Percentiles rank a stretch among this genome's conserved stretches.
Conservation (phyloP, 768 basidiomycete species). For the Chalciporus pseudorubinellus region DNA sequence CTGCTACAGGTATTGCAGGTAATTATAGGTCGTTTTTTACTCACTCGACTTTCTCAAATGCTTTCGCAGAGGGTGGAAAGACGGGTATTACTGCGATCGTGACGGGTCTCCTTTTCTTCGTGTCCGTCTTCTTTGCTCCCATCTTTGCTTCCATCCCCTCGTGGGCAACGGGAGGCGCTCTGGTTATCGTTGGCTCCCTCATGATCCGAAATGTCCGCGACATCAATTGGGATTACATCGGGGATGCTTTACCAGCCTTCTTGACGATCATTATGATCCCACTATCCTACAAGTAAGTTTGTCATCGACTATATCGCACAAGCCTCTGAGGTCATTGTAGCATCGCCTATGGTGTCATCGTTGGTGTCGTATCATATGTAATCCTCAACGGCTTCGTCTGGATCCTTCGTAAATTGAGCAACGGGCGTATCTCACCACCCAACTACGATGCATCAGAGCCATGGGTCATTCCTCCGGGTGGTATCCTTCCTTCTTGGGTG, state of each 20-base stretch:
- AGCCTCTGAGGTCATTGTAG: conserved; percentile 34
- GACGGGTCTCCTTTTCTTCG: conserved; percentile 72
- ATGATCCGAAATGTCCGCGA: conserved; percentile 87
- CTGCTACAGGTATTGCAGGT: conserved; percentile 77
- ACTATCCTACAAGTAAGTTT: conserved; percentile 66
- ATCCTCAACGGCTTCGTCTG: conserved; percentile 71
- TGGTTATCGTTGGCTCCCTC: conserved; percentile 82
- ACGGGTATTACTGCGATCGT: conserved; percentile 79
- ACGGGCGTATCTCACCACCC: conserved; percentile 62
- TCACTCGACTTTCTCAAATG: conserved; percentile 5
- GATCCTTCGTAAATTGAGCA: conserved; percentile 49
- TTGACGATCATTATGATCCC: conserved; percentile 78
- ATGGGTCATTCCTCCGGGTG: conserved; percentile 72
- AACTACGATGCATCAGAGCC: conserved; percentile 62
- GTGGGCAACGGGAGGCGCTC: conserved; percentile 85
- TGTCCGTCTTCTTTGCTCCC: conserved; percentile 85
- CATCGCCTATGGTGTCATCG: conserved; percentile 88
- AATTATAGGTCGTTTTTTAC: conserved; percentile 15
- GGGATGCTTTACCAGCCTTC: conserved; percentile 86
- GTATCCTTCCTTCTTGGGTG: conserved; percentile 70
- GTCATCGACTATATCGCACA: neutral
- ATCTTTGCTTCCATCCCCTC: conserved; percentile 84
- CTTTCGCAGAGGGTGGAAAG: conserved; percentile 71
- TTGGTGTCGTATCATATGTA: conserved; percentile 69
- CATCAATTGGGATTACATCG: conserved; percentile 88